Evolutionary conservation across 371 early-diverging fungal species (phyloP).

Genomic region (Mucor circinelloides): DNA sequence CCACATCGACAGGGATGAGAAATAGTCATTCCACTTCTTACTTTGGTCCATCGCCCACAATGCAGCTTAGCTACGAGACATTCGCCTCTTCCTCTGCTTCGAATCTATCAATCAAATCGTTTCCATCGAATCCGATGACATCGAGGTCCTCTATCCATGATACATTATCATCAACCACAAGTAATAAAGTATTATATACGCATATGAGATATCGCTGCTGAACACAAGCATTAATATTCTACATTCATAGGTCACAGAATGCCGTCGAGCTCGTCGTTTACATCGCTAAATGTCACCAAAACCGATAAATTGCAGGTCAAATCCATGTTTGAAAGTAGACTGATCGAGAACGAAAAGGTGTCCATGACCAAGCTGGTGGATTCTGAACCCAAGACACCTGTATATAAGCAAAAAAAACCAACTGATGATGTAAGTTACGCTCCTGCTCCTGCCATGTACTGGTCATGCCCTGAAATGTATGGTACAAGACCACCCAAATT

Average conservation of each 20-base stretch:
- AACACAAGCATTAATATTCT: background rate
- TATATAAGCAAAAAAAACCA: background rate
- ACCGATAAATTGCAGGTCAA: slow-evolving; percentile 12
- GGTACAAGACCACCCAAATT: slow-evolving; percentile 69
- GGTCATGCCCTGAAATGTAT: slow-evolving; percentile 65
- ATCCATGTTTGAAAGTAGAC: slow-evolving; percentile 18
- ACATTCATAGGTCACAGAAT: background rate
- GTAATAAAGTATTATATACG: slow-evolving; percentile 17
- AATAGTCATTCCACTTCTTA: background rate
- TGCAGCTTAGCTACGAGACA: slow-evolving; percentile 12
- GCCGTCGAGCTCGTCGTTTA: background rate
- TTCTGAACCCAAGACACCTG: background rate
- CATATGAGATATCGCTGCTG: background rate
- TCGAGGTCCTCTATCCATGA: slow-evolving; percentile 6
- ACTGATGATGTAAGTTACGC: background rate
- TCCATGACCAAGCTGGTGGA: background rate
- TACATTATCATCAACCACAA: slow-evolving; percentile 1
- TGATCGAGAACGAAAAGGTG: slow-evolving; percentile 2
- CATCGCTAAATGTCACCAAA: background rate
- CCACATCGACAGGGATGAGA: background rate
- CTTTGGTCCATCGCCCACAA: slow-evolving; percentile 6
- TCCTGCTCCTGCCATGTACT: slow-evolving; percentile 85
- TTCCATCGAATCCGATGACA: background rate
- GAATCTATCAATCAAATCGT: slow-evolving; percentile 8
- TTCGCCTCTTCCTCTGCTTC: slow-evolving; percentile 11